These are phyloP conservation scores for Globisporangium uncinulatum DNA, from an alignment of 352 stramenopile species.

Conservation along the genomic window DNA sequence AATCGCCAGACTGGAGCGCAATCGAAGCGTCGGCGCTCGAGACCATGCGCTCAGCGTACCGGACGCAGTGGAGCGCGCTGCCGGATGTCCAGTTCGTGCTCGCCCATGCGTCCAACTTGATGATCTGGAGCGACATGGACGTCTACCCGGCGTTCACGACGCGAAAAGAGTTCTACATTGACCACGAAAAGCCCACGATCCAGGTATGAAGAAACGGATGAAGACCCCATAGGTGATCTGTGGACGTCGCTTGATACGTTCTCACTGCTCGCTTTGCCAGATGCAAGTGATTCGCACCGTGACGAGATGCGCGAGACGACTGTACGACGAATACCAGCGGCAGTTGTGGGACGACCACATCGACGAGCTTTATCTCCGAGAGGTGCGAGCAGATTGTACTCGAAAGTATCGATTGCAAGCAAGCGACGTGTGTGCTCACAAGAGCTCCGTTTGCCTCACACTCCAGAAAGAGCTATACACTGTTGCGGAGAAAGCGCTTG, in stretches of 20 bases:
- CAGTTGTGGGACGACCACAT: slow-evolving; percentile 71
- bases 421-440: background rate
- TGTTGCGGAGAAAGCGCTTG: slow-evolving; percentile 46
- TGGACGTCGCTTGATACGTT: background rate
- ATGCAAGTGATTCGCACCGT: slow-evolving; percentile 74
- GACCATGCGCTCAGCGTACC: slow-evolving; percentile 54
- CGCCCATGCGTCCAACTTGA: slow-evolving; percentile 64
- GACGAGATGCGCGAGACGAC: slow-evolving; percentile 42
- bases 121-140: slow-evolving; percentile 78
- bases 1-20: slow-evolving; percentile 23
- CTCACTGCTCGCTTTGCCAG: slow-evolving; percentile 13
- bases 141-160: slow-evolving; percentile 66
- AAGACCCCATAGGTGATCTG: no score
- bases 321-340: slow-evolving; percentile 79
- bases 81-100: slow-evolving; percentile 45
- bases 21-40: slow-evolving; percentile 51
- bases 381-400: slow-evolving; percentile 15
- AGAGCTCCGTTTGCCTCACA: background rate
- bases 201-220: slow-evolving; percentile 15
- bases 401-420: background rate
- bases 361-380: slow-evolving; percentile 29
- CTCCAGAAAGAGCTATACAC: slow-evolving; percentile 20
- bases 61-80: slow-evolving; percentile 57
- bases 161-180: slow-evolving; percentile 38
- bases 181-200: slow-evolving; percentile 57